These are phyloP conservation scores for Helianthus annuus DNA, from an alignment of 129 eudicot genomes.

Conservation along the genomic window HanXRQr2.0-SUNRISE NC_035436.2:175546711-175547210, in stretches of 20 bases:
- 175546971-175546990: constrained; percentile 80
- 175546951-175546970: constrained; percentile 94
- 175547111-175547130: constrained; percentile 88
- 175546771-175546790: no score
- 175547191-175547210: not conserved
- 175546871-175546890: not conserved
- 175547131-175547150: constrained; percentile 89
- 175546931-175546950: constrained; percentile 55
- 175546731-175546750: no score
- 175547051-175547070: constrained; percentile 22
- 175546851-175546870: not conserved
- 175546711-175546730: no score
- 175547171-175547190: constrained; percentile 49
- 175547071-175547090: constrained; percentile 59
- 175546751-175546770: no score
- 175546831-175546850: not conserved
- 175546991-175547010: constrained; percentile 67
- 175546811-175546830: not conserved
- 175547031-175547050: constrained; percentile 42
- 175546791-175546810: no score
- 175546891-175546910: not conserved
- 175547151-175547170: constrained; percentile 73
- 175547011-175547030: constrained; percentile 44
- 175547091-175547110: constrained; percentile 90
- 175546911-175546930: not conserved